phyloP scores from a whole-genome alignment of 225 moss, liverwort and hornwort species.

The Neckera pumila region DNA sequence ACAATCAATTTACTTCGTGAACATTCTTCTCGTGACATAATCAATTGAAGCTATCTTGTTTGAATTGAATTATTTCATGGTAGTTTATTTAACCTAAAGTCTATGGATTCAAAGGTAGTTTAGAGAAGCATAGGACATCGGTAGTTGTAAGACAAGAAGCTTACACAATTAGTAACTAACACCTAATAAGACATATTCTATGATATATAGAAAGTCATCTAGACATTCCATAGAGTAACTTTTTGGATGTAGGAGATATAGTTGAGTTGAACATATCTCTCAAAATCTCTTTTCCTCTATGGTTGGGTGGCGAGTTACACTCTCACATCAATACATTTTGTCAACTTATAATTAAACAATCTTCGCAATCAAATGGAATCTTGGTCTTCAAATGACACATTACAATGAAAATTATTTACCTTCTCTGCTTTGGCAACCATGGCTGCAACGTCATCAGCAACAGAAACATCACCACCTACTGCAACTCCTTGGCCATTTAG shows the following conservation, averaged over 20 bases:
- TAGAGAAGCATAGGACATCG: neutral
- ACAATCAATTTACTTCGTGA: neutral
- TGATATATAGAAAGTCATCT: neutral
- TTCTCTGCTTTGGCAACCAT: slow-evolving; percentile 89
- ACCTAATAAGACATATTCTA: neutral
- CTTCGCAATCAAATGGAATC: neutral
- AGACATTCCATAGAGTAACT: neutral
- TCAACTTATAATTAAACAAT: neutral
- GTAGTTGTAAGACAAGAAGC: neutral
- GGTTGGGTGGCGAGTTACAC: neutral
- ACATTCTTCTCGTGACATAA: neutral
- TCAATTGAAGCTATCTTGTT: neutral
- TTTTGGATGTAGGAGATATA: neutral
- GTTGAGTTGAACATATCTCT: neutral
- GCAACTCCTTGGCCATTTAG: slow-evolving; percentile 81
- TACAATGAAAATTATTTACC: slow-evolving; percentile 1
- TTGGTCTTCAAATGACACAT: neutral
- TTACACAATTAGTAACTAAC: no score
- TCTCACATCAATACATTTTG: neutral
- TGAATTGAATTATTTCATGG: neutral
- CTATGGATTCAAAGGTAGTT: neutral
- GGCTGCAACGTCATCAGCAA: slow-evolving; percentile 66
- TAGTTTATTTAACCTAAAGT: neutral
- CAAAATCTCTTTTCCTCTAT: no score
- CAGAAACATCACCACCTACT: slow-evolving; percentile 79